Percentiles rank a stretch among this genome's conserved stretches.
These are phyloP conservation scores for Alternaria sp. DNA, from an alignment of 2,329 filamentous ascomycete species.

Conservation along the genomic window DNA sequence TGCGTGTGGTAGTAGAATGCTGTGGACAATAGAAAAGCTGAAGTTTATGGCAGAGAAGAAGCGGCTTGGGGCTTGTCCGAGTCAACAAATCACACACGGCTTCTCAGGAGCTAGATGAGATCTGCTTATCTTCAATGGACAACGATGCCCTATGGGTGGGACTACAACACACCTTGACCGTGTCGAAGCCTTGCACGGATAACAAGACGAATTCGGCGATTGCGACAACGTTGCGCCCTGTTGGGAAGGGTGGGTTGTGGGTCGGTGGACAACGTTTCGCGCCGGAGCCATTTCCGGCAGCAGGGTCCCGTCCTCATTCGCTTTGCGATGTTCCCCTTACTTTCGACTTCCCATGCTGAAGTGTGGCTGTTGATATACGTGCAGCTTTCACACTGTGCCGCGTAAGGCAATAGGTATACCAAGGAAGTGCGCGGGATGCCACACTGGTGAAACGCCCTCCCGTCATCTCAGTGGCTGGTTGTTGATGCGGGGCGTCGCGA, in stretches of 20 bases:
- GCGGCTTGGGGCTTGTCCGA: background rate
- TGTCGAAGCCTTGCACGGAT: constrained; percentile 10
- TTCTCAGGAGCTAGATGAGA: constrained; percentile 4
- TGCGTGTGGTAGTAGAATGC: background rate
- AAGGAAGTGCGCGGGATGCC: background rate
- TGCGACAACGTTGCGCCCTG: background rate
- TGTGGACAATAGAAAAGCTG: background rate
- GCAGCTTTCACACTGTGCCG: constrained; percentile 1
- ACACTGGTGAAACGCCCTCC: background rate
- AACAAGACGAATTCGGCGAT: constrained; percentile 4
- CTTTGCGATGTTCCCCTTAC: background rate
- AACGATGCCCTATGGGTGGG: background rate
- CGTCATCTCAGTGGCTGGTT: background rate
- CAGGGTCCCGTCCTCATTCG: constrained; percentile 1
- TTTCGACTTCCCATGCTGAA: background rate
- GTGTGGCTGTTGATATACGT: background rate
- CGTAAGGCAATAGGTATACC: background rate
- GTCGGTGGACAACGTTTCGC: background rate
- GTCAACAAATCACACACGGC: constrained; percentile 3
- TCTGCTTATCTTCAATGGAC: constrained; percentile 6
- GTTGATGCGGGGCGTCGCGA: background rate
- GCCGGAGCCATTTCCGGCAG: background rate
- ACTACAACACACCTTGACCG: constrained; percentile 2
- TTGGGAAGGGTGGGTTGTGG: background rate
- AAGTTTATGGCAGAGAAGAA: background rate